These are phyloP conservation scores for Amylostereum areolatum DNA, from an alignment of 1,284 basidiomycete species.

Conservation along the genomic window DNA sequence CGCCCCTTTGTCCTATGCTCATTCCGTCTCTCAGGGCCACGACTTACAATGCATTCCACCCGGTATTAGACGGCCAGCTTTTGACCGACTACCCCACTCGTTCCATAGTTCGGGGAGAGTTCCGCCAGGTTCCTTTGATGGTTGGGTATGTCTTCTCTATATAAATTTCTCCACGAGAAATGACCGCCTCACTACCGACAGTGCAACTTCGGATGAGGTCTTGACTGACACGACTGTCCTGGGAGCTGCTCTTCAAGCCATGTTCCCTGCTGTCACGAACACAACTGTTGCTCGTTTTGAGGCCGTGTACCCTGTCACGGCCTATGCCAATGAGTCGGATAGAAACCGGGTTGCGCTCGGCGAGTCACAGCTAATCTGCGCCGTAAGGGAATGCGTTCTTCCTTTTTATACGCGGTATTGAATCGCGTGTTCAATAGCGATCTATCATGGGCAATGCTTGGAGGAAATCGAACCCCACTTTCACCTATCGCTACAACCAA, in stretches of 20 bases:
- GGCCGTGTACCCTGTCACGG: slow-evolving; percentile 31
- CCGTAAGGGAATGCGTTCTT: slow-evolving; percentile 27
- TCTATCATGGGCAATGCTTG: slow-evolving; percentile 39
- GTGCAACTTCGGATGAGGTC: slow-evolving; percentile 53
- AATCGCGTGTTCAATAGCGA: slow-evolving; percentile 24
- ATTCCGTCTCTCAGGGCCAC: slow-evolving; percentile 12
- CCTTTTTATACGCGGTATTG: neutral
- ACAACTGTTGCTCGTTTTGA: slow-evolving; percentile 31
- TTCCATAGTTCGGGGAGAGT: slow-evolving; percentile 36
- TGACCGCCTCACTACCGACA: slow-evolving; percentile 12
- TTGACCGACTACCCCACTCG: slow-evolving; percentile 42
- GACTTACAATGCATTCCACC: slow-evolving; percentile 31
- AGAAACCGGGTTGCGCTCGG: slow-evolving; percentile 40
- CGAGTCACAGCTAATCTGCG: slow-evolving; percentile 43
- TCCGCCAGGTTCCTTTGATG: slow-evolving; percentile 46
- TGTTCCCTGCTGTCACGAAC: slow-evolving; percentile 39
- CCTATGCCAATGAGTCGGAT: slow-evolving; percentile 34
- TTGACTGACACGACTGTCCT: slow-evolving; percentile 33
- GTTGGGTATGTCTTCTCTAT: slow-evolving; percentile 39
- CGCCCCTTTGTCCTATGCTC: slow-evolving; percentile 1
- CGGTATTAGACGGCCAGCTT: slow-evolving; percentile 43
- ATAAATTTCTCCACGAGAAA: neutral
- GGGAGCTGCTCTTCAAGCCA: slow-evolving; percentile 27
- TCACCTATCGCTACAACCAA: slow-evolving; percentile 55
- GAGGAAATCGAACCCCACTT: slow-evolving; percentile 28